A percentile compares a stretch with the other conserved stretches of the same genome.
Evolutionary conservation across 202 grass and related monocot species (phyloP).

Genomic region (Elaeis oleifera): DNA sequence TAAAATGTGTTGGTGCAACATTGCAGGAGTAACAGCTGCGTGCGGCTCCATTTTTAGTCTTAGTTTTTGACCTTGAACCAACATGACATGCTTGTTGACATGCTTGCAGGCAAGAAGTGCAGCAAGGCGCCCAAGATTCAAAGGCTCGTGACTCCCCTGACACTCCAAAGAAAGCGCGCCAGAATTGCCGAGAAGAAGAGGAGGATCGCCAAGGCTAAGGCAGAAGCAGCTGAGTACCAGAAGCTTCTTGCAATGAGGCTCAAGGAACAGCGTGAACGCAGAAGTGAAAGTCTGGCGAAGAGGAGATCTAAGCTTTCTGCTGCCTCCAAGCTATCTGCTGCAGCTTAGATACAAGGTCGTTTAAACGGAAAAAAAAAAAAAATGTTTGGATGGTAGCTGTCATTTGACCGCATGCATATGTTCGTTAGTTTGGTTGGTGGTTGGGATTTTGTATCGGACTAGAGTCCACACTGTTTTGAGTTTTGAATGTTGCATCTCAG

Average conservation of each 20-base stretch:
- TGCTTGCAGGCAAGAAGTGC: conserved; percentile 44
- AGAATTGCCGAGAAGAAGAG: conserved; percentile 61
- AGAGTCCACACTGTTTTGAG: no score
- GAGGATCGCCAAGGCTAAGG: conserved; percentile 55
- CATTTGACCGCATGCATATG: no score
- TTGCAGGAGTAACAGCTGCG: no score
- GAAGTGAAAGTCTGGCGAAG: conserved; percentile 67
- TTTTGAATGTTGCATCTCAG: no score
- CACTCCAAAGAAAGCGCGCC: conserved; percentile 45
- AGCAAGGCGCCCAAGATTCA: conserved; percentile 72
- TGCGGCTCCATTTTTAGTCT: no score
- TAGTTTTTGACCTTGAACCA: no score
- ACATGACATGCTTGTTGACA: no score
- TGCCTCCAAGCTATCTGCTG: conserved; percentile 20
- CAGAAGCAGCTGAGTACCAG: conserved; percentile 63
- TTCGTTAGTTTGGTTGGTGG: no score
- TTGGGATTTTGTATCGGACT: no score
- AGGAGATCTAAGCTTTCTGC: conserved; percentile 56
- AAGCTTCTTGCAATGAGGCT: conserved; percentile 58
- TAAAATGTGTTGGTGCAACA: no score
- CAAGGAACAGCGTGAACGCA: conserved; percentile 57
- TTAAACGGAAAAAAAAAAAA: no score
- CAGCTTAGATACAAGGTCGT: neutral
- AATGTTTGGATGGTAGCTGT: no score
- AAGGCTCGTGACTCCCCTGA: conserved; percentile 52